phyloP scores from a whole-genome alignment of 2,329 filamentous ascomycete species.

The Trichoderma koningiopsis region DNA sequence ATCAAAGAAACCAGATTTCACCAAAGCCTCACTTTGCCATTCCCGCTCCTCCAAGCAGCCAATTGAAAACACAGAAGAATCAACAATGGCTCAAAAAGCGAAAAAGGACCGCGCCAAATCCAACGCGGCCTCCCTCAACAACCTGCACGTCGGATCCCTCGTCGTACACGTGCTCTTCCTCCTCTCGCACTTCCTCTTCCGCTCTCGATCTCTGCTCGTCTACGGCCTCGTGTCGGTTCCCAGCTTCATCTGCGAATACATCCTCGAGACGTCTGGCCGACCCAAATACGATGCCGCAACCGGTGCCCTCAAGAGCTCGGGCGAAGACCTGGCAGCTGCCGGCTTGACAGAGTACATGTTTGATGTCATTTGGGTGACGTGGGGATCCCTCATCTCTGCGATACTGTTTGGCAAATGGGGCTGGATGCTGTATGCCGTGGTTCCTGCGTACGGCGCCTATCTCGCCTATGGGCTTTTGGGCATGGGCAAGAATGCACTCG shows the following conservation, averaged over 20 bases:
- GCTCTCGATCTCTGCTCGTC: conserved; percentile 63
- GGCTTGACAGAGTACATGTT: conserved; percentile 98
- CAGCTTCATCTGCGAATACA: conserved; percentile 76
- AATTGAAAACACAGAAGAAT: background rate
- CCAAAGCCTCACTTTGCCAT: background rate
- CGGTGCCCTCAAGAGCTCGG: conserved; percentile 69
- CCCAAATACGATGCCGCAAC: conserved; percentile 69
- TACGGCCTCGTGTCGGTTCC: conserved; percentile 76
- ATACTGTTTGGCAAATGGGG: conserved; percentile 79
- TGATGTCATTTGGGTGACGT: conserved; percentile 94
- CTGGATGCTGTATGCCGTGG: conserved; percentile 57
- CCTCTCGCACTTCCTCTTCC: conserved; percentile 67
- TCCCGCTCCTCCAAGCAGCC: background rate
- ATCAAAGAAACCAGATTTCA: conserved; percentile 20
- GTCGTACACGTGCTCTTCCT: conserved; percentile 75
- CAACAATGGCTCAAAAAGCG: conserved; percentile 62
- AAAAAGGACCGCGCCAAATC: conserved; percentile 71
- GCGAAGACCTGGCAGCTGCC: conserved; percentile 84
- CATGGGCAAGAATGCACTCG: conserved; percentile 56
- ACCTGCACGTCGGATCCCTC: conserved; percentile 77
- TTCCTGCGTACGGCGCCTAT: conserved; percentile 59
- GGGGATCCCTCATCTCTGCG: conserved; percentile 72
- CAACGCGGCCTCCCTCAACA: conserved; percentile 76
- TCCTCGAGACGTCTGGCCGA: conserved; percentile 81
- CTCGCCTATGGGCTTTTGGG: conserved; percentile 57